A percentile compares a stretch with the other conserved stretches of the same genome.
These are phyloP conservation scores for Pseudonectria foliicola DNA, from an alignment of 2,329 filamentous ascomycete species.

Conservation along the genomic window DNA sequence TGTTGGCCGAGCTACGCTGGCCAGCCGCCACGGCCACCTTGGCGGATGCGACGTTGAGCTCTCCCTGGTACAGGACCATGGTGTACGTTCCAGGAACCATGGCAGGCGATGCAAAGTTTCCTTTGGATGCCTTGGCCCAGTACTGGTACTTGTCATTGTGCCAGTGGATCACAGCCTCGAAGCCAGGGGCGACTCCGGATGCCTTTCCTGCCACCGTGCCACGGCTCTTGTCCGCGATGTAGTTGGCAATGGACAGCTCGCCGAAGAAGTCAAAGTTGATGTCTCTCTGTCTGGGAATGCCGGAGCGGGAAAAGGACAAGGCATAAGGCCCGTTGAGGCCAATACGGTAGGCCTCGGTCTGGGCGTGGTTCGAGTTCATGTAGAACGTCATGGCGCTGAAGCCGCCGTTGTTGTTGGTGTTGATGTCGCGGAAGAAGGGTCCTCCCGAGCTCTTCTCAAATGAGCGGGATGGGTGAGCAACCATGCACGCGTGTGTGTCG, in stretches of 20 bases:
- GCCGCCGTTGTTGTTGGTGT: slow-evolving; percentile 54
- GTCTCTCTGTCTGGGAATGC: slow-evolving; percentile 40
- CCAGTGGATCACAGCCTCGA: slow-evolving; percentile 58
- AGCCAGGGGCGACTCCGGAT: slow-evolving; percentile 44
- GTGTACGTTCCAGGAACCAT: slow-evolving; percentile 65
- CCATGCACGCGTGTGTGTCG: slow-evolving; percentile 52
- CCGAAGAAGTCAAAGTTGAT: slow-evolving; percentile 54
- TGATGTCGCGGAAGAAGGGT: slow-evolving; percentile 60
- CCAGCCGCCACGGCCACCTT: slow-evolving; percentile 45
- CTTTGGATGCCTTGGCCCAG: slow-evolving; percentile 51
- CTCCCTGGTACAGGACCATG: slow-evolving; percentile 57
- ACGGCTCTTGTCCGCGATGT: slow-evolving; percentile 46
- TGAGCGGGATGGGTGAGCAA: slow-evolving; percentile 37
- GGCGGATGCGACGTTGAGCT: slow-evolving; percentile 46
- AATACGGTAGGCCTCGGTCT: slow-evolving; percentile 54
- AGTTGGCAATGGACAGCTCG: slow-evolving; percentile 50
- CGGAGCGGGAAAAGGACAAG: slow-evolving; percentile 52
- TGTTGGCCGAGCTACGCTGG: slow-evolving; percentile 39
- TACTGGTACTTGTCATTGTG: slow-evolving; percentile 57
- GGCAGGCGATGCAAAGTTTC: slow-evolving; percentile 54
- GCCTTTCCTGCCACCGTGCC: slow-evolving; percentile 56
- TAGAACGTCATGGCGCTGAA: slow-evolving; percentile 58
- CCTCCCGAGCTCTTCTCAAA: slow-evolving; percentile 58
- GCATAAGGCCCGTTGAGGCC: slow-evolving; percentile 62
- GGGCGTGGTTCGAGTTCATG: slow-evolving; percentile 59